These are phyloP conservation scores for Cicer pinnatifidum DNA, from an alignment of 306 rosid species.

Conservation along the genomic window DNA sequence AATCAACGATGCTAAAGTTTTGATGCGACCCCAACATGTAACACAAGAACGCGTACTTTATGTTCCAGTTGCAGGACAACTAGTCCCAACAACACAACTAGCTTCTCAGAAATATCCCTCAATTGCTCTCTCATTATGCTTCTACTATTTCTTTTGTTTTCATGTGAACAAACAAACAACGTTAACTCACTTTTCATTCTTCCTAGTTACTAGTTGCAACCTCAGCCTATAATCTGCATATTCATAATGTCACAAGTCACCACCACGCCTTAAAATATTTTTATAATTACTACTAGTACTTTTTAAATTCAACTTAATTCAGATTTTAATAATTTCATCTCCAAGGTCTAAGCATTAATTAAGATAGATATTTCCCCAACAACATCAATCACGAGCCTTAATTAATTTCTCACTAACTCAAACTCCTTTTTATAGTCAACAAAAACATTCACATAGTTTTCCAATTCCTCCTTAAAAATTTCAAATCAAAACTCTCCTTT, in stretches of 20 bases:
- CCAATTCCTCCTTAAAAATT: slow-evolving; percentile 9
- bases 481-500: slow-evolving; percentile 6
- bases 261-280: neutral
- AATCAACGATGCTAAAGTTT: slow-evolving; percentile 24
- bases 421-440: neutral
- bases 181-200: neutral
- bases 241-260: neutral
- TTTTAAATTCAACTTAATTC: neutral
- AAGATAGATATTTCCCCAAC: slow-evolving; percentile 72
- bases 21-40: neutral
- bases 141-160: neutral
- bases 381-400: slow-evolving; percentile 49
- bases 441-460: neutral
- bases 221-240: slow-evolving; percentile 44
- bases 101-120: slow-evolving; percentile 31
- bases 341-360: slow-evolving; percentile 60
- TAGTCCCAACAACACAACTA: slow-evolving; percentile 12
- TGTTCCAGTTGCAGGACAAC: neutral
- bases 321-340: slow-evolving; percentile 6
- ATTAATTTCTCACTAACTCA: slow-evolving; percentile 53
- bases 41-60: slow-evolving; percentile 10
- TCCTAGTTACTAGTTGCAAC: neutral
- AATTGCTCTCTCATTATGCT: neutral
- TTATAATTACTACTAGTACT: neutral
- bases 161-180: neutral